phyloP scores from a whole-genome alignment of 768 basidiomycete genomes.

The Imleria badia region DNA sequence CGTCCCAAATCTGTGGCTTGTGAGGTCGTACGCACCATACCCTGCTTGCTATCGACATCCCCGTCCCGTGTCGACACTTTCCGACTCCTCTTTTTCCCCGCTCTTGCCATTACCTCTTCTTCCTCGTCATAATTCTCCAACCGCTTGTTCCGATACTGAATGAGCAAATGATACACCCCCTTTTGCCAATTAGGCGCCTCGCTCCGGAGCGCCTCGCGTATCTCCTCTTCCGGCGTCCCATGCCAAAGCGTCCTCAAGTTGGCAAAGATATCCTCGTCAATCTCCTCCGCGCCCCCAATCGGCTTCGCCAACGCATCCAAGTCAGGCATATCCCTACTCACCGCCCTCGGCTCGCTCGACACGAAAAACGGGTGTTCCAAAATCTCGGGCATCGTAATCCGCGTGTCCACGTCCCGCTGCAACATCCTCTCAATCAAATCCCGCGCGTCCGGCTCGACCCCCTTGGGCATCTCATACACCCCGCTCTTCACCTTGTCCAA shows the following conservation, averaged over 20 bases:
- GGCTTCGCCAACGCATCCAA: slow-evolving; percentile 71
- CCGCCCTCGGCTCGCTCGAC: slow-evolving; percentile 48
- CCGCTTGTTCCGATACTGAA: slow-evolving; percentile 75
- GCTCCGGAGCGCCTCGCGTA: slow-evolving; percentile 65
- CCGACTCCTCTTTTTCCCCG: slow-evolving; percentile 33
- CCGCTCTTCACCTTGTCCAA: slow-evolving; percentile 79
- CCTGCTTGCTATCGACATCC: slow-evolving; percentile 22
- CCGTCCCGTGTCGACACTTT: slow-evolving; percentile 32
- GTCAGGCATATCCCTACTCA: slow-evolving; percentile 48
- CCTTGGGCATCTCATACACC: slow-evolving; percentile 68
- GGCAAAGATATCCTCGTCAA: slow-evolving; percentile 87
- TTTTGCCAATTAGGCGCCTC: slow-evolving; percentile 88
- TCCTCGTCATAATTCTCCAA: slow-evolving; percentile 76
- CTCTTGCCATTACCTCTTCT: slow-evolving; percentile 44
- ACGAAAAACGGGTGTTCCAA: slow-evolving; percentile 77
- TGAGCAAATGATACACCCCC: slow-evolving; percentile 89
- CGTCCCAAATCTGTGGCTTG: slow-evolving; percentile 25
- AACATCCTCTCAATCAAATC: slow-evolving; percentile 84
- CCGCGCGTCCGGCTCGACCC: slow-evolving; percentile 67
- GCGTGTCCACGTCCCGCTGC: slow-evolving; percentile 63
- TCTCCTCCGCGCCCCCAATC: slow-evolving; percentile 56
- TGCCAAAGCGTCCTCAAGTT: slow-evolving; percentile 95
- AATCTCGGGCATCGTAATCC: slow-evolving; percentile 85
- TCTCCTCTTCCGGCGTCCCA: slow-evolving; percentile 68
- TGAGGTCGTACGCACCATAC: slow-evolving; percentile 25